phyloP scores from a whole-genome alignment of 2,329 filamentous ascomycete genomes.

The Aspergillus brasiliensis region DNA sequence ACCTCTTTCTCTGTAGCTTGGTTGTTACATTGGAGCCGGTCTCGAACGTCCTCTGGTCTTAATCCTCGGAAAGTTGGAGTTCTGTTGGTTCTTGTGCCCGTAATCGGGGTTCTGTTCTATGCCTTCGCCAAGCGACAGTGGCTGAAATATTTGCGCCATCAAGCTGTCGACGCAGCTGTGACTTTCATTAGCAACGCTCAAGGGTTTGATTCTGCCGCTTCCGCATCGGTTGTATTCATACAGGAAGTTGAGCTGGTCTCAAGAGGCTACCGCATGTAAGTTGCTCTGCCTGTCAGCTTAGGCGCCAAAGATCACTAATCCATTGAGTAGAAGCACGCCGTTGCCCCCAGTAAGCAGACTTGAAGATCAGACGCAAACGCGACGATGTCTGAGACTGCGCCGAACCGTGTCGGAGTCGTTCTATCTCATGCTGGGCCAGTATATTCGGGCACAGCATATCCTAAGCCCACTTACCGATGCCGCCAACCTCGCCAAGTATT shows the following conservation, averaged over 20 bases:
- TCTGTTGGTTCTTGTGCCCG: slow-evolving; percentile 49
- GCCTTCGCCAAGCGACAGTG: slow-evolving; percentile 76
- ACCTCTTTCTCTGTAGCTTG: slow-evolving; percentile 65
- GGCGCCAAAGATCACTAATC: slow-evolving; percentile 22
- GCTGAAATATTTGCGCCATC: slow-evolving; percentile 74
- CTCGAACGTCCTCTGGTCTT: slow-evolving; percentile 55
- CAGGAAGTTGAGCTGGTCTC: slow-evolving; percentile 97
- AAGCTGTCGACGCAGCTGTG: slow-evolving; percentile 70
- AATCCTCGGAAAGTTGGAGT: slow-evolving; percentile 44
- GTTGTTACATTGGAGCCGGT: slow-evolving; percentile 69
- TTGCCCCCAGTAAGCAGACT: slow-evolving; percentile 89
- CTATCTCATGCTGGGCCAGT: slow-evolving; percentile 68
- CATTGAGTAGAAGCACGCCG: slow-evolving; percentile 70
- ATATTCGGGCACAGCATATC: slow-evolving; percentile 68
- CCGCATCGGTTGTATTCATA: slow-evolving; percentile 76
- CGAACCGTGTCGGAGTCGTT: slow-evolving; percentile 72
- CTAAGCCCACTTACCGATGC: slow-evolving; percentile 75
- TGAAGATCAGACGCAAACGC: slow-evolving; percentile 76
- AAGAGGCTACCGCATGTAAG: slow-evolving; percentile 81
- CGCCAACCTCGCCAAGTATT: slow-evolving; percentile 85
- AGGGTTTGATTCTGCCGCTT: slow-evolving; percentile 75
- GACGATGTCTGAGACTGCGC: slow-evolving; percentile 79
- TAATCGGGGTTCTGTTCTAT: slow-evolving; percentile 63
- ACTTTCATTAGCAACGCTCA: slow-evolving; percentile 73
- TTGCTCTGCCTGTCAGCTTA: slow-evolving; percentile 20